Evolutionary conservation across 2,329 filamentous ascomycete genomes (phyloP), one percentile per base, ranked within the genome.

Genomic region (Nannizziopsis barbatae): DNA sequence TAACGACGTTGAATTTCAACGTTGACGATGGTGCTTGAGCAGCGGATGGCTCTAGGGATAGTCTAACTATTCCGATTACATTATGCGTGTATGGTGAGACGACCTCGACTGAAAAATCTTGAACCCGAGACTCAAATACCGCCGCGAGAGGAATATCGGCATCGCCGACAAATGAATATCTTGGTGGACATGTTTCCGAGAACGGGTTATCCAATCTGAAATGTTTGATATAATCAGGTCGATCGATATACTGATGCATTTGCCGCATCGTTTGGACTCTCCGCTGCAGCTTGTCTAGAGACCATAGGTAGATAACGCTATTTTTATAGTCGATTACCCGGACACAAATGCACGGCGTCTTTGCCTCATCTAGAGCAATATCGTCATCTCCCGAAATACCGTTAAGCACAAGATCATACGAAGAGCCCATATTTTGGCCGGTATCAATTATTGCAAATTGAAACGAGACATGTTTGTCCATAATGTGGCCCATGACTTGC

Each of bases 1-100:
- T 95, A 30, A 96, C 89, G 4, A 96, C 89, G 59, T 96, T 98
- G 70, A 98, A 98, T 63, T 96, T 98, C 50, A 96, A 71, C 2
- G 86, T 95, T 50, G 86, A 92, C 10, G 86, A 85, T 11, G 92
- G 92, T 3, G 89, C 90, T 59, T 93, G 83, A 1, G 90, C 89
- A 42, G 87, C 90, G 0, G 90, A 96, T 11, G 92, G 92, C 62
- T 98, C 92, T 5, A 98, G 71, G 0, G 90, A 90, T 33, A 98
- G 71, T 59, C 88, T 86, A 55, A 98, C 79, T 48, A 95, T 90
- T 39, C 90, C 92, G 52, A 96, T 80, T 7, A 87, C 86, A 58
- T 88, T 88, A 20, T 83, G 85, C 0, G 92, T 98, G 60, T 95
- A 93, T 2, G 90, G 89, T 0, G 89, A 96, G 40, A 87, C 77